These are phyloP conservation scores for Waltergamsia citrina DNA, from an alignment of 2,329 filamentous ascomycete genomes.

Conservation along the genomic window DNA sequence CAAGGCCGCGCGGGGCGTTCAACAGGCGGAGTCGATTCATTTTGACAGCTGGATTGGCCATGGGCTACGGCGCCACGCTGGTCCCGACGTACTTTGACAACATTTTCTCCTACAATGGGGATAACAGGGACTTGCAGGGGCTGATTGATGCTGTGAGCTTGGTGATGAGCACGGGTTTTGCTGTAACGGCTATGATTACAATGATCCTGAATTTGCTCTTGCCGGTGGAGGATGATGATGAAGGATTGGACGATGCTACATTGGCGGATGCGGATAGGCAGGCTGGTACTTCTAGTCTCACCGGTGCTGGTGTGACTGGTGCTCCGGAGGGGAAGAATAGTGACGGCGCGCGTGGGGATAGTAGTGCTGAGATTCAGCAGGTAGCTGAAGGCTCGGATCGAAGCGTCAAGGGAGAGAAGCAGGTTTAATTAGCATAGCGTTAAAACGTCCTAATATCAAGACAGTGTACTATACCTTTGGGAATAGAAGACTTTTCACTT, in stretches of 20 bases:
- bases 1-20: constrained; percentile 53
- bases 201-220: constrained; percentile 66
- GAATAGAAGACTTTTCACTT: no score
- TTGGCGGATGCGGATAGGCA: not conserved
- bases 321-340: not conserved
- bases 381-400: constrained; percentile 1
- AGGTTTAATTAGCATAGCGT: constrained; percentile 5
- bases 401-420: constrained; percentile 6
- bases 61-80: constrained; percentile 64
- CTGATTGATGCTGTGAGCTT: constrained; percentile 68
- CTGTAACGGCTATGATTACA: constrained; percentile 63
- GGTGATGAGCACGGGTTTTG: constrained; percentile 67
- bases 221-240: constrained; percentile 65
- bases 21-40: constrained; percentile 78
- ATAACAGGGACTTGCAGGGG: constrained; percentile 57
- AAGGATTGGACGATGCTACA: constrained; percentile 16
- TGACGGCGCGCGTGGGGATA: not conserved
- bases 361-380: constrained; percentile 5
- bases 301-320: constrained; percentile 1
- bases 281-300: not conserved
- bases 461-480: no score
- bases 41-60: constrained; percentile 61
- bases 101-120: constrained; percentile 64
- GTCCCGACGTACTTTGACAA: constrained; percentile 58
- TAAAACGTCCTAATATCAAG: no score